Conservation (phyloP, 495 filamentous ascomycete species). For the Neurospora sp. region DNA sequence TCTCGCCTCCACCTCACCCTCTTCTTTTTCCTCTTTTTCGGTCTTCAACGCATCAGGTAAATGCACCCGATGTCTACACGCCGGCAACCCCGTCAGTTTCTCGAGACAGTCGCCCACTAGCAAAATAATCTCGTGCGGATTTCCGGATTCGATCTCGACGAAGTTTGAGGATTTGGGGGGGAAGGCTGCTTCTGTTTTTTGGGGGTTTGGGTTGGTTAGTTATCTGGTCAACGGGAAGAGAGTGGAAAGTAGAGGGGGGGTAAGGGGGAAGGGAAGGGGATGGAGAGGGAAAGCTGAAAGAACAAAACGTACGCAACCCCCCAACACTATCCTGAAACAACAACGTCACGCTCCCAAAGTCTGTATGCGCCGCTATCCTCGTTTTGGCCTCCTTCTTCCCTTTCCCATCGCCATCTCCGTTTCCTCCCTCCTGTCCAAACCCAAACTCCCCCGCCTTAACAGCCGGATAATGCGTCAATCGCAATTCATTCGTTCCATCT, state of each 20-base stretch:
- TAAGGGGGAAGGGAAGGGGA: too few relatives aligned
- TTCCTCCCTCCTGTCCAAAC: too few relatives aligned
- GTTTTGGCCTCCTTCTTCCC: neutral
- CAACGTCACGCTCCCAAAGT: neutral
- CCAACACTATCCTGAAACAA: neutral
- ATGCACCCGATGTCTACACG: neutral
- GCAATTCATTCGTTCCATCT: neutral
- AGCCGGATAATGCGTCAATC: neutral
- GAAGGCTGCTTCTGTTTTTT: neutral
- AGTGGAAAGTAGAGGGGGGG: too few relatives aligned
- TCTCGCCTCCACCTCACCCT: neutral
- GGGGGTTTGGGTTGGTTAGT: too few relatives aligned
- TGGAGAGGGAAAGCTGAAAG: too few relatives aligned
- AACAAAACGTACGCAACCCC: neutral
- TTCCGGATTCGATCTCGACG: neutral
- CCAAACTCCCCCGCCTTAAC: neutral
- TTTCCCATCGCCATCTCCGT: neutral
- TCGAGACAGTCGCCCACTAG: neutral
- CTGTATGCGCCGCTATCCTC: neutral
- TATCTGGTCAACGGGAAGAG: too few relatives aligned
- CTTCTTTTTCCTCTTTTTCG: neutral
- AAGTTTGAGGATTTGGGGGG: neutral
- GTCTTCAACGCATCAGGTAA: neutral
- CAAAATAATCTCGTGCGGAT: neutral
- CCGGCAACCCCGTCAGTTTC: neutral